Evolutionary conservation across 495 filamentous ascomycete species (phyloP), one percentile per base, ranked within the genome.

Genomic region (Oidiodendron maius): DNA sequence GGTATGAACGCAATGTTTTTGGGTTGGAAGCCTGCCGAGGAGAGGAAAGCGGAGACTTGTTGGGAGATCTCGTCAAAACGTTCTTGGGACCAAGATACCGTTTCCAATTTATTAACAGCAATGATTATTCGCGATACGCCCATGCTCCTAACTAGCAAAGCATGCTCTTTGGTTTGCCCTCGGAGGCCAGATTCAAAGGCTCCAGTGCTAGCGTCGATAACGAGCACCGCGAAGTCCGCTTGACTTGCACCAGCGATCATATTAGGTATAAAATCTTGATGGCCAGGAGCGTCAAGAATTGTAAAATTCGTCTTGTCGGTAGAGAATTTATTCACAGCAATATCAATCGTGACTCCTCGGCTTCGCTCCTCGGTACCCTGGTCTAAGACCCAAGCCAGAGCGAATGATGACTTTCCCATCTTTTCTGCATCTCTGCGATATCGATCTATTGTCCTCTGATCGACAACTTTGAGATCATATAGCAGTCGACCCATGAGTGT

Each of bases 221-320:
- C 93, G 4, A 98, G 72, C 8, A 98, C 85, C 0, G 91, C 94
- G 62, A 97, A 96, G 64, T 98, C 94, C 2, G 93, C 93, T 64
- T 96, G 91, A 34, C 85, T 89, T 20, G 91, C 90, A 0, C 93
- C 93, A 3, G 91, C 94, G 60, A 98, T 96, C 93, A 98, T 98
- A 64, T 96, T 97, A 2, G 93, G 93, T 34, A 97, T 87, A 62
- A 97, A 98, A 58, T 98, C 94, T 54, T 81, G 75, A 65, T 98
- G 93, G 0, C 93, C 93, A 2, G 93, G 93, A 1, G 93, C 88
- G 65, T 98, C 93, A 2, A 98, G 75, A 40, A 98, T 97, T 8
- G 91, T 97, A 61, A 96, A 98, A 13, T 74, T 74, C 0, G 89
- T 89, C 13, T 72, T 83, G 3, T 85, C 81, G 0, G 93, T 98